Evolutionary conservation across 495 filamentous ascomycete species (phyloP).

Genomic region (Eremomyces bilateralis): DNA sequence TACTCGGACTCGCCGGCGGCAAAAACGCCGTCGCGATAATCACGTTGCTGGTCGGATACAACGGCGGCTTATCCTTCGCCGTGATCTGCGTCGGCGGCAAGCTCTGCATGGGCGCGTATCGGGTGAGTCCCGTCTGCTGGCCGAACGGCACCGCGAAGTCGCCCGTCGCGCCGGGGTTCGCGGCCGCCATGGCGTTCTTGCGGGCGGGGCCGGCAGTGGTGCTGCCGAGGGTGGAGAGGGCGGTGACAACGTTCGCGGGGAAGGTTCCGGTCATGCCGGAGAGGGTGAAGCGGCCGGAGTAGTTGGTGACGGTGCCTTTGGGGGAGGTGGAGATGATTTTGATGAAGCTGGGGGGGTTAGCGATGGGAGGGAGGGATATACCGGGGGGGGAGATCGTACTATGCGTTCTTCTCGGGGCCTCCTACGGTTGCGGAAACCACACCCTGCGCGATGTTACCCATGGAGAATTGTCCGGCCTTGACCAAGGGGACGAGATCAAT

Average conservation of each 20-base stretch:
- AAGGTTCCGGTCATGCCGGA: slow-evolving; percentile 46
- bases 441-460: slow-evolving; percentile 31
- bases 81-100: slow-evolving; percentile 44
- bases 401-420: slow-evolving; percentile 33
- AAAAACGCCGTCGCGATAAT: slow-evolving; percentile 35
- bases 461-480: slow-evolving; percentile 3
- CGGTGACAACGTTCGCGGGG: slow-evolving; percentile 22
- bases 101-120: slow-evolving; percentile 54
- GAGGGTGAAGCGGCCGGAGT: slow-evolving; percentile 41
- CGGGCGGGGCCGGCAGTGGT: slow-evolving; percentile 22
- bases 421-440: slow-evolving; percentile 26
- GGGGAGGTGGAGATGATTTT: background rate
- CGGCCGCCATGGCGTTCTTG: slow-evolving; percentile 16
- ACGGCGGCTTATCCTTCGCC: slow-evolving; percentile 26
- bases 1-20: slow-evolving; percentile 28
- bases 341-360: background rate
- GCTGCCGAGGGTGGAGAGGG: slow-evolving; percentile 22
- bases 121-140: slow-evolving; percentile 38
- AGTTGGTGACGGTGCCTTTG: slow-evolving; percentile 30
- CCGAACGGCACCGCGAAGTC: slow-evolving; percentile 34
- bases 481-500: background rate
- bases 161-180: slow-evolving; percentile 6
- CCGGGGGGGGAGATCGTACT: slow-evolving; percentile 23
- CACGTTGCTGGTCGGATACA: slow-evolving; percentile 41
- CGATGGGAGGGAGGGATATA: background rate